Evolutionary conservation across 352 stramenopile species (phyloP).

Genomic region (Phytophthora sojae): DNA sequence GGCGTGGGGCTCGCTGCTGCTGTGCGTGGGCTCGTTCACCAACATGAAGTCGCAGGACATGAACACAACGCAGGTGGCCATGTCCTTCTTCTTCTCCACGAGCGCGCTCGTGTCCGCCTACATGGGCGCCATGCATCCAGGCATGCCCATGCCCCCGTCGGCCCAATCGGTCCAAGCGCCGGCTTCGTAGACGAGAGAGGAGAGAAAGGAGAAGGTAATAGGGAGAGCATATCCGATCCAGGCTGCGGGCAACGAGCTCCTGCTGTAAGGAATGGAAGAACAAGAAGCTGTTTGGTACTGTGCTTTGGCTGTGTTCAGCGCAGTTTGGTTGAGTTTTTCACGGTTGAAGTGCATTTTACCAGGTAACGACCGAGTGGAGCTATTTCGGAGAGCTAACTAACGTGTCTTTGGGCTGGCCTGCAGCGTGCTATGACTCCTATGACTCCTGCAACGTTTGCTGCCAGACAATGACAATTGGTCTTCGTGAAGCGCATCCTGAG

Average conservation of each 20-base stretch:
- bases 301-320: neutral
- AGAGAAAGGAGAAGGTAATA: slow-evolving; percentile 1
- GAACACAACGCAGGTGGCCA: slow-evolving; percentile 72
- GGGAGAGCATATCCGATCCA: neutral
- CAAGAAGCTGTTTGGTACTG: slow-evolving; percentile 12
- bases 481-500: slow-evolving; percentile 14
- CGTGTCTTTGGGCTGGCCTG: neutral
- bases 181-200: slow-evolving; percentile 18
- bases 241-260: neutral
- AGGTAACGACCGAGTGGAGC: slow-evolving; percentile 17
- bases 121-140: slow-evolving; percentile 49
- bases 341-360: neutral
- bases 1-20: slow-evolving; percentile 71
- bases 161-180: slow-evolving; percentile 20
- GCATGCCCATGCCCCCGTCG: slow-evolving; percentile 30
- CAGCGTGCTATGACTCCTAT: neutral
- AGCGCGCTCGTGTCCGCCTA: slow-evolving; percentile 74
- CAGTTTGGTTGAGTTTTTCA: slow-evolving; percentile 8
- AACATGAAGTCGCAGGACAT: slow-evolving; percentile 66
- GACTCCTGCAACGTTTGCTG: neutral
- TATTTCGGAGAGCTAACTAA: slow-evolving; percentile 24
- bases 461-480: slow-evolving; percentile 33
- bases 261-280: slow-evolving; percentile 35
- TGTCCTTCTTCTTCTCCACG: slow-evolving; percentile 82
- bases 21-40: slow-evolving; percentile 70